phyloP scores from a whole-genome alignment of 73 alveolate genomes.

The Paramecium bursaria region DNA sequence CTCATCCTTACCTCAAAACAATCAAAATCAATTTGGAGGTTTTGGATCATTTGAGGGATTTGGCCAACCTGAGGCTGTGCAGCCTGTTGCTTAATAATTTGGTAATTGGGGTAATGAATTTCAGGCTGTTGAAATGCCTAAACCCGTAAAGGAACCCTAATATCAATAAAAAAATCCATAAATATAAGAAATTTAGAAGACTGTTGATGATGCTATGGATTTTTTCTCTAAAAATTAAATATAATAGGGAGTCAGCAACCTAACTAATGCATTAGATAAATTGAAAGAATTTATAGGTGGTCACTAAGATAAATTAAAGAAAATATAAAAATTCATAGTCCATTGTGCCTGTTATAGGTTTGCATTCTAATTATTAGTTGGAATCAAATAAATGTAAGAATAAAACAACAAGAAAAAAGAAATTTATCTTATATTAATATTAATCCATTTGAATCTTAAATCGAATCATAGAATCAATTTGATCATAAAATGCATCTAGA shows the following conservation, averaged over 20 bases:
- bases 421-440: not conserved
- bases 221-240: not conserved
- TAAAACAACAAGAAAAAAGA: slow-evolving; percentile 2
- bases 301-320: slow-evolving; percentile 17
- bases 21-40: too few relatives aligned
- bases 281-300: slow-evolving; percentile 32
- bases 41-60: slow-evolving; percentile 38
- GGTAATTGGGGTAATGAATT: slow-evolving; percentile 56
- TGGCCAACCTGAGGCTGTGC: not conserved
- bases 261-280: not conserved
- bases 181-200: slow-evolving; percentile 10
- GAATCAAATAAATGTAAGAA: slow-evolving; percentile 54
- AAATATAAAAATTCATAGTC: slow-evolving; percentile 50
- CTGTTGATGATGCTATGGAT: slow-evolving; percentile 43
- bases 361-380: slow-evolving; percentile 36
- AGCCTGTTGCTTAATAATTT: not conserved
- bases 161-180: not conserved
- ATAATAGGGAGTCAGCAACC: not conserved
- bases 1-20: too few relatives aligned
- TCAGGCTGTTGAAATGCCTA: not conserved
- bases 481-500: not conserved
- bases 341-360: slow-evolving; percentile 55
- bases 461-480: slow-evolving; percentile 17
- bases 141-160: not conserved
- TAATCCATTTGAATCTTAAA: slow-evolving; percentile 20